Evolutionary conservation across 2,329 filamentous ascomycete species (phyloP).

Genomic region (Daldinia sp.): DNA sequence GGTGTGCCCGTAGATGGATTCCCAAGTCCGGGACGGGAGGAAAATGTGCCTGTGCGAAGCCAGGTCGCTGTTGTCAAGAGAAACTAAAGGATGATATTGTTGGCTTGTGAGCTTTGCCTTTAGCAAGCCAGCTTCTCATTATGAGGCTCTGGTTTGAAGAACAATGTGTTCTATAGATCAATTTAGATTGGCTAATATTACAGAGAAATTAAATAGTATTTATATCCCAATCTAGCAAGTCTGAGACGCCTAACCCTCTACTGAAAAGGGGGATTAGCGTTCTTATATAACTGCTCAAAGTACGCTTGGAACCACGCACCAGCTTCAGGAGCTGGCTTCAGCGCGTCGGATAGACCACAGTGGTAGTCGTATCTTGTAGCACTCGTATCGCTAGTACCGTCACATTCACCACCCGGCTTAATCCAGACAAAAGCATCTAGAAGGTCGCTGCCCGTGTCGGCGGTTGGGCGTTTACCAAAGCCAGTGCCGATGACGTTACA

Average conservation of each 20-base stretch:
- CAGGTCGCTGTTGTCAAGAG: slow-evolving; percentile 40
- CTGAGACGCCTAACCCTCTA: neutral
- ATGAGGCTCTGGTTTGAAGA: neutral
- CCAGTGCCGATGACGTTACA: slow-evolving; percentile 66
- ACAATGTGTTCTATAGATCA: neutral
- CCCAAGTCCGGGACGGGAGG: slow-evolving; percentile 27
- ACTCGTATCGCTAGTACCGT: slow-evolving; percentile 51
- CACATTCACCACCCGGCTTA: slow-evolving; percentile 65
- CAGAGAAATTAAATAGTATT: neutral
- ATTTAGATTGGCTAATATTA: slow-evolving; percentile 2
- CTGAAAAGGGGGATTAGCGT: slow-evolving; percentile 62
- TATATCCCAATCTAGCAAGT: neutral
- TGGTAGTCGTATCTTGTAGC: slow-evolving; percentile 59
- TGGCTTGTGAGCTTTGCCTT: neutral
- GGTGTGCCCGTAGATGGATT: slow-evolving; percentile 55
- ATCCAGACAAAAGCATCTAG: slow-evolving; percentile 70
- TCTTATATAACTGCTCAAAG: slow-evolving; percentile 64
- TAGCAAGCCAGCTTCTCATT: neutral
- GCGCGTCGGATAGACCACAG: slow-evolving; percentile 62
- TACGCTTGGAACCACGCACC: slow-evolving; percentile 73
- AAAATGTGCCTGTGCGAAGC: slow-evolving; percentile 43
- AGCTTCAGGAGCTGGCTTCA: slow-evolving; percentile 73
- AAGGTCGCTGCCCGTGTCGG: slow-evolving; percentile 60
- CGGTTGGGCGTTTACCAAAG: slow-evolving; percentile 64
- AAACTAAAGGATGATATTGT: neutral